Percentiles rank a stretch among this genome's conserved stretches.
phyloP scores from a whole-genome alignment of 768 basidiomycete genomes.

The Hortiboletus campestris region DNA sequence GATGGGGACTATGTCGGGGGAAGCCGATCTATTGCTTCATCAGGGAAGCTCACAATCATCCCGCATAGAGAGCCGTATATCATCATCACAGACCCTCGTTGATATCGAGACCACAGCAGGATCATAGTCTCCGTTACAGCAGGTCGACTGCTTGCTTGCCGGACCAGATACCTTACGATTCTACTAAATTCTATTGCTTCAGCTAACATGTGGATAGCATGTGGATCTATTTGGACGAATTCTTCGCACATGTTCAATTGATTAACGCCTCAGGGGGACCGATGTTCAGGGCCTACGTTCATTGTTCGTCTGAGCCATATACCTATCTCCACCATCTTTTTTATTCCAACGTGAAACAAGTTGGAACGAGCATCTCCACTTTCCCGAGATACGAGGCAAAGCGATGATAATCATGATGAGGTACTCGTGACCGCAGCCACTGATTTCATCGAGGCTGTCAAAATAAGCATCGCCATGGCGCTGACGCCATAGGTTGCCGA shows the following conservation, averaged over 20 bases:
- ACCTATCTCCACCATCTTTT: background rate
- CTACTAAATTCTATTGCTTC: slow-evolving; percentile 32
- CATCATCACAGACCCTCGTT: slow-evolving; percentile 29
- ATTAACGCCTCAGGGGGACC: slow-evolving; percentile 4
- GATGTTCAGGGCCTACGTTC: background rate
- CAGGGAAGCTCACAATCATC: slow-evolving; percentile 32
- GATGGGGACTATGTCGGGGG: slow-evolving; percentile 24
- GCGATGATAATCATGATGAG: slow-evolving; percentile 12
- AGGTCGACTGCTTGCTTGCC: slow-evolving; percentile 9
- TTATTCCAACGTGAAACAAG: slow-evolving; percentile 4
- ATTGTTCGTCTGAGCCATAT: slow-evolving; percentile 1
- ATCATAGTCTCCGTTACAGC: slow-evolving; percentile 16
- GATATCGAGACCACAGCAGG: slow-evolving; percentile 25
- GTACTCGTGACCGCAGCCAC: slow-evolving; percentile 29
- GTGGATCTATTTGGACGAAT: slow-evolving; percentile 18
- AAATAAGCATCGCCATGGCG: slow-evolving; percentile 60
- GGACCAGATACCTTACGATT: slow-evolving; percentile 26
- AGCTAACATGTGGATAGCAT: slow-evolving; percentile 26
- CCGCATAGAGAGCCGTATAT: slow-evolving; percentile 27
- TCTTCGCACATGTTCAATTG: slow-evolving; percentile 9
- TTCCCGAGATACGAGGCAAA: background rate
- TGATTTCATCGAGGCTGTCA: slow-evolving; percentile 57
- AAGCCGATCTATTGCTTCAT: slow-evolving; percentile 19
- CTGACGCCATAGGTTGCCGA: slow-evolving; percentile 68
- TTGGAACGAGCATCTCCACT: background rate